Evolutionary conservation across 495 filamentous ascomycete species (phyloP), one percentile per base, ranked within the genome.

Genomic region (Bacidia gigantensis): DNA sequence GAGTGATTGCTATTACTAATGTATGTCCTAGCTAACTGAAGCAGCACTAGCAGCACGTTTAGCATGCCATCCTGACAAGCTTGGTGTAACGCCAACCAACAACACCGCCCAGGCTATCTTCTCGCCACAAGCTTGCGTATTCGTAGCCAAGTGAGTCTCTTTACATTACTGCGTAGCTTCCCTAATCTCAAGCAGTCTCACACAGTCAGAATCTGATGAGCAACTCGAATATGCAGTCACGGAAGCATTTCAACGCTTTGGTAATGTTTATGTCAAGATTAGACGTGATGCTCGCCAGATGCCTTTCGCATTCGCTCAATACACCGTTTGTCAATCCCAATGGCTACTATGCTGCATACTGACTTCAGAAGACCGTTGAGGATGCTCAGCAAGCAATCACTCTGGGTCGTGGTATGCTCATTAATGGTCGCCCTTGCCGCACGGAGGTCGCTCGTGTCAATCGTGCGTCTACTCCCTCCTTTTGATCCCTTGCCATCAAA

Each of bases 281-380:
- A 71, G 74, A 23, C 76, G 78, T 11, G 80, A 79, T 57, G 46
- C 38, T 22, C 66, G 65, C 22, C 64, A 72, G 41, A 81, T 81
- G 75, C 80, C 80, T 0, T 82, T 74, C 54, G 79, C 79, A 1
- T 83, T 83, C 55, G 73, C 68, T 50, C 79, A 82, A 61, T 83
- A 69, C 52, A 78, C 73, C 11, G 78, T 79, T 61, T 65, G 72
- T 20, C n/a, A 18, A 23, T 39, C 18, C 23, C 47, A 21, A 9
- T 29, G 9, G 10, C 26, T 14, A 24, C 26, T 2, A 10, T 38
- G 22, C 20, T 63, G 63, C 18, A 65, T 22, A 47, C 58, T 63
- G 40, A 62, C 45, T 20, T n/a, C 32, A 14, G 18, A 47, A 67
- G 66, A 60, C 53, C 24, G 61, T 64, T 12, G 58, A 65, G 3